Conservation (phyloP, 2,329 filamentous ascomycete species). For the Curvularia sp. region DNA sequence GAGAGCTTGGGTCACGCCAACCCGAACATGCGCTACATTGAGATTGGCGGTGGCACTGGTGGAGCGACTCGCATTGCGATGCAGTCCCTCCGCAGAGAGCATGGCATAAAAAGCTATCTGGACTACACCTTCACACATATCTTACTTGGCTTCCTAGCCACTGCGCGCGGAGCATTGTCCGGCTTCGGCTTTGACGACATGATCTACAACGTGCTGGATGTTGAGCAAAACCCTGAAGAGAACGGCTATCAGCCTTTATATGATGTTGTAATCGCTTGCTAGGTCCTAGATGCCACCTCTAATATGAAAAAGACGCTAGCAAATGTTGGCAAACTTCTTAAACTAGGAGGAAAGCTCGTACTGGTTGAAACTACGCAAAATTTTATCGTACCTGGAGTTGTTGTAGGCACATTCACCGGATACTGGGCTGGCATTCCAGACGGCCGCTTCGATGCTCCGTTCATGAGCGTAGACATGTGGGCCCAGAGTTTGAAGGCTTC, state of each 20-base stretch:
- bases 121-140: neutral
- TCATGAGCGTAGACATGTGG: neutral
- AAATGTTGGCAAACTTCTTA: neutral
- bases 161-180: neutral
- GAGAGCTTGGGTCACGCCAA: neutral
- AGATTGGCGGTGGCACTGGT: no score
- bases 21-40: neutral
- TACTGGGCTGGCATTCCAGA: neutral
- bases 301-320: neutral
- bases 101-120: neutral
- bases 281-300: neutral
- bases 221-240: neutral
- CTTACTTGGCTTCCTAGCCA: neutral
- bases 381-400: neutral
- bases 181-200: neutral
- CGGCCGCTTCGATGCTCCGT: neutral
- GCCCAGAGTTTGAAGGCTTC: neutral
- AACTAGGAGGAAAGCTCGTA: neutral
- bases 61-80: neutral
- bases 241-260: neutral
- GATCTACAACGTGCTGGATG: neutral
- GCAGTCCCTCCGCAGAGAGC: neutral
- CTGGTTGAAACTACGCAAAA: neutral
- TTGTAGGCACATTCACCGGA: neutral
- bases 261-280: neutral